Evolutionary conservation across 176 grass and related monocot genomes (phyloP), one percentile per base, ranked within the genome.

Genomic region (Ensete ventricosum): DNA sequence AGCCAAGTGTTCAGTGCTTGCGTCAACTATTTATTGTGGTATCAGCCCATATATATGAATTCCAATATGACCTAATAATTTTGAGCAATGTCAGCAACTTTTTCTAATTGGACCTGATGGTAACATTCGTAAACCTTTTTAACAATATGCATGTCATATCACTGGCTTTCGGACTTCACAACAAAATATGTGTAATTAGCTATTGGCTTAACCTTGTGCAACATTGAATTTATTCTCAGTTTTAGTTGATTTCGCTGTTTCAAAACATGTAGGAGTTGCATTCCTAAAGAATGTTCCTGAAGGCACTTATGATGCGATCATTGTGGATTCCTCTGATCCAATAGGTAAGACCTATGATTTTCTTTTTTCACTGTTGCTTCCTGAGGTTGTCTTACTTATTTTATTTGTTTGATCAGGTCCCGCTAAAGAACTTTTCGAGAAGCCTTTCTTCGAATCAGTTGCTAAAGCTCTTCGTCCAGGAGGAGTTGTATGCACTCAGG

Each of bases 381-480:
- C 20, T 76, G 7, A 55, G 23, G 26, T 27, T 16, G 8, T 74
- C 23, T 74, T 24, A 27, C 25, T 22, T 74, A 13, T 54, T 34
- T 55, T 16, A 13, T 10, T 26, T 24, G 58, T 6, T 67, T 67
- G 62, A 67, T 65, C 73, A 92, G 93, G 90, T 74, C 94, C 94
- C 17, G 90, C 94, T 21, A 90, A 98, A 78, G 94, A 98, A 72
- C 88, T 98, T 72, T 98, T 98, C 75, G 90, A 98, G 82, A 98
- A 98, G 70, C 94, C 94, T 55, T 98, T 98, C 81, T 98, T 98
- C 71, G 72, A 87, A 64, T 98, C 84, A 0, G 80, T 98, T 54
- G 88, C 88, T 17, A 89, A 76, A 79, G 88, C 90, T 81, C 76
- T 98, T 34, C 73, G 90, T 81, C 88, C 90, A 11, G 94, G 94